Conservation (phyloP, 1,284 basidiomycete species). For the Leccinum fuscescens region DNA sequence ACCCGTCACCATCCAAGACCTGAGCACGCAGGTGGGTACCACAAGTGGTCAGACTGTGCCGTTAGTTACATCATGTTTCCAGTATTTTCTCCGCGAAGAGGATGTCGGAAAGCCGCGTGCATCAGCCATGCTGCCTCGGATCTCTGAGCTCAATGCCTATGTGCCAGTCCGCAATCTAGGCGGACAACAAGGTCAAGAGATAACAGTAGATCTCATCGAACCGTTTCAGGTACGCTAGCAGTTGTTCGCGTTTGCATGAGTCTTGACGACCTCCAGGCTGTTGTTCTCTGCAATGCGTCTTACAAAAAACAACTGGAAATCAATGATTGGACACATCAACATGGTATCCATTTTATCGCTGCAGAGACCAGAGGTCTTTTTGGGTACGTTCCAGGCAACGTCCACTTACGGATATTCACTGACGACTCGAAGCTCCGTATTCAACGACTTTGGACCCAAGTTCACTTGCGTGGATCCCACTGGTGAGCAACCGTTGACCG, state of each 20-base stretch:
- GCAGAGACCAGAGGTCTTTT: slow-evolving; percentile 94
- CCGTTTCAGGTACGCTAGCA: slow-evolving; percentile 74
- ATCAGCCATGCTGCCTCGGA: slow-evolving; percentile 81
- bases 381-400: slow-evolving; percentile 54
- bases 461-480: slow-evolving; percentile 96
- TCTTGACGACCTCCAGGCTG: slow-evolving; percentile 55
- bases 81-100: slow-evolving; percentile 93
- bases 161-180: slow-evolving; percentile 87
- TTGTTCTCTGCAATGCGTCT: slow-evolving; percentile 84
- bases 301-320: slow-evolving; percentile 89
- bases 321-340: slow-evolving; percentile 89
- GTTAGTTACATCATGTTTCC: slow-evolving; percentile 10
- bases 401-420: slow-evolving; percentile 13
- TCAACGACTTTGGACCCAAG: slow-evolving; percentile 95
- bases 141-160: slow-evolving; percentile 95
- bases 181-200: slow-evolving; percentile 66
- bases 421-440: slow-evolving; percentile 66
- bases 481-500: slow-evolving; percentile 89
- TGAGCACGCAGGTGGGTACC: slow-evolving; percentile 82
- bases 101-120: slow-evolving; percentile 91
- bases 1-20: slow-evolving; percentile 81
- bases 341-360: slow-evolving; percentile 90
- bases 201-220: slow-evolving; percentile 77
- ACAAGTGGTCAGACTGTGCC: neutral
- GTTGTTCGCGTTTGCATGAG: neutral